Evolutionary conservation across 768 basidiomycete species (phyloP), one percentile per base, ranked within the genome.

Genomic region (Heimioporus sp.): DNA sequence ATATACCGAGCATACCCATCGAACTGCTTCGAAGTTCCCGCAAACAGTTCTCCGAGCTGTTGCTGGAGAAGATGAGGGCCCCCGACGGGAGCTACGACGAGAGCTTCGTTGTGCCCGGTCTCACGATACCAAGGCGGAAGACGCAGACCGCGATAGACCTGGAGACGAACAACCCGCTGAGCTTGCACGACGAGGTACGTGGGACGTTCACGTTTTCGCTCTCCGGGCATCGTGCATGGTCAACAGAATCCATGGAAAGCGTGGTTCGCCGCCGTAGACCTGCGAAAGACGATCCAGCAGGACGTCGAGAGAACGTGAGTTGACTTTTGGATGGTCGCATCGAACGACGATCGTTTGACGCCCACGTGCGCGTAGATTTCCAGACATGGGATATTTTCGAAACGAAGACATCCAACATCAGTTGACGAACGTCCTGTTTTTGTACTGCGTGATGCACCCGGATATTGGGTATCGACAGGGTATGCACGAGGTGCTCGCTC

Each of bases 401-500:
- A 78, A 83, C 20, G 66, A 77, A 20, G 76, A 83, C 28, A 83
- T 95, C 1, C 92, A 96, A 65, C 75, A 76, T 15, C 82, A 87
- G 61, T 74, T 98, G 37, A 91, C 90, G 0, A 90, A 93, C 59
- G 83, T 97, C 17, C 76, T 99, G 10, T 97, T 94, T 67, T 72
- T 98, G 21, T 90, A 88, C 66, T 85, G 89, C 13, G 76, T 82
- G 37, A 80, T 83, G 64, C 83, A 95, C 65, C 83, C 90, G 2
- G 77, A 86, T 37, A 81, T 96, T 19, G 93, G 94, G 19, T 99
- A 99, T 66, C 82, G 97, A 30, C 97, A 99, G 76, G 96, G 97
- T 48, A 98, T 99, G 97, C 97, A 99, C 63, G 97, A 99, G 65
- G 73, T 98, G 10, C 79, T 98, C 19, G 97, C 95, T 4, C 87